Evolutionary conservation across 108 stramenopile species (phyloP).

Genomic region (Skeletonema tropicum): DNA sequence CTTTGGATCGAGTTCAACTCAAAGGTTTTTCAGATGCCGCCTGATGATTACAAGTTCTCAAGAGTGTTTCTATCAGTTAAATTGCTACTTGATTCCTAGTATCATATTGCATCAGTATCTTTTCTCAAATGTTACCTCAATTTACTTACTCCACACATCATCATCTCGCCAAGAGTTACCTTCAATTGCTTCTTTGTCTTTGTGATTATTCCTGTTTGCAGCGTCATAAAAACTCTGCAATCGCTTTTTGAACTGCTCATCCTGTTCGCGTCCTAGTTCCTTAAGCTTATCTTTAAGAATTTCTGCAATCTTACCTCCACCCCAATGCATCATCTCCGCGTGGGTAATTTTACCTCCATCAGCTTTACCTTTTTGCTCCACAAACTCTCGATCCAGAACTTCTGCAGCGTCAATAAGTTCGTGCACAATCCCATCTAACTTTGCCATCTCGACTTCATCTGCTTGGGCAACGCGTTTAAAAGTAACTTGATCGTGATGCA

Average conservation of each 20-base stretch:
- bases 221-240: constrained; percentile 55
- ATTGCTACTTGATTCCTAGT: background rate
- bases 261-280: constrained; percentile 47
- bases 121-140: background rate
- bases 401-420: constrained; percentile 45
- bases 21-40: constrained; percentile 48
- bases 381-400: constrained; percentile 45
- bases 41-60: background rate
- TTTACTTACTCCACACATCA: constrained; percentile 32
- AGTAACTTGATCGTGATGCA: constrained; percentile 32
- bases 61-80: background rate
- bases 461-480: constrained; percentile 35
- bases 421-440: constrained; percentile 25
- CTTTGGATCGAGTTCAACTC: constrained; percentile 76
- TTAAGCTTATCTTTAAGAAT: constrained; percentile 50
- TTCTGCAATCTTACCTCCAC: constrained; percentile 44
- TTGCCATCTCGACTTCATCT: constrained; percentile 36
- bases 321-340: constrained; percentile 48
- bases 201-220: constrained; percentile 46
- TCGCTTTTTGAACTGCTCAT: constrained; percentile 54
- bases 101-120: background rate
- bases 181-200: constrained; percentile 42
- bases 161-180: constrained; percentile 36
- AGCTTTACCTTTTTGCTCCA: constrained; percentile 25
- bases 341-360: constrained; percentile 41